A percentile compares a stretch with the other conserved stretches of the same genome.
These are phyloP conservation scores for Globisporangium camurandrum DNA, from an alignment of 352 stramenopile species.

Conservation along the genomic window DNA sequence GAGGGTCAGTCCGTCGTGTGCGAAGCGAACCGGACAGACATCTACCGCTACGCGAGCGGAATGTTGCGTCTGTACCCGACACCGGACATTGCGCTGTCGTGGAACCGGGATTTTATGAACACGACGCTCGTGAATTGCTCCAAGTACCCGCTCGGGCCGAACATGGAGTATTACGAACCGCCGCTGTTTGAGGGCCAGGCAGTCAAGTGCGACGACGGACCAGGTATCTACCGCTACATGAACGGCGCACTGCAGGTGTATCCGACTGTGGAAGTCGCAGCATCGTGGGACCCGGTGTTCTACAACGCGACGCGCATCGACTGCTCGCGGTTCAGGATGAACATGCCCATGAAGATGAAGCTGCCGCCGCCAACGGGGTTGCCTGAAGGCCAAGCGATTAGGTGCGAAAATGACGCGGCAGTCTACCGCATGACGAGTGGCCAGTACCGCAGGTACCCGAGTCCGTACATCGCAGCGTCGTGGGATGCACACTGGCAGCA, in stretches of 20 bases:
- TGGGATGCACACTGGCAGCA: slow-evolving; percentile 15
- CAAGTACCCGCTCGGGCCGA: slow-evolving; percentile 4
- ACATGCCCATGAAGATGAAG: slow-evolving; percentile 5
- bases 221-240: slow-evolving; percentile 7
- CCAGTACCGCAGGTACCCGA: slow-evolving; percentile 16
- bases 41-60: slow-evolving; percentile 15
- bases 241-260: slow-evolving; percentile 9
- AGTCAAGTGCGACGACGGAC: slow-evolving; percentile 8
- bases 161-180: slow-evolving; percentile 12
- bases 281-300: slow-evolving; percentile 16
- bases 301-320: slow-evolving; percentile 7
- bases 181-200: slow-evolving; percentile 8
- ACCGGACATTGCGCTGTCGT: slow-evolving; percentile 14
- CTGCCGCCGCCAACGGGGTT: slow-evolving; percentile 2
- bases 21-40: not conserved
- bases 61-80: slow-evolving; percentile 16
- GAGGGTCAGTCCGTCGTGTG: slow-evolving; percentile 8
- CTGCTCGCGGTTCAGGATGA: slow-evolving; percentile 1
- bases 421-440: slow-evolving; percentile 13
- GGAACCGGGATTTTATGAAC: slow-evolving; percentile 15
- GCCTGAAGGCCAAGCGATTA: slow-evolving; percentile 10
- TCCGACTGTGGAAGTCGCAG: slow-evolving; percentile 10
- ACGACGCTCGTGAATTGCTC: slow-evolving; percentile 15
- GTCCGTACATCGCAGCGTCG: slow-evolving; percentile 12
- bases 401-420: slow-evolving; percentile 2